Conservation (phyloP, 2,329 filamentous ascomycete species). For the Cryphonectria japonica region DNA sequence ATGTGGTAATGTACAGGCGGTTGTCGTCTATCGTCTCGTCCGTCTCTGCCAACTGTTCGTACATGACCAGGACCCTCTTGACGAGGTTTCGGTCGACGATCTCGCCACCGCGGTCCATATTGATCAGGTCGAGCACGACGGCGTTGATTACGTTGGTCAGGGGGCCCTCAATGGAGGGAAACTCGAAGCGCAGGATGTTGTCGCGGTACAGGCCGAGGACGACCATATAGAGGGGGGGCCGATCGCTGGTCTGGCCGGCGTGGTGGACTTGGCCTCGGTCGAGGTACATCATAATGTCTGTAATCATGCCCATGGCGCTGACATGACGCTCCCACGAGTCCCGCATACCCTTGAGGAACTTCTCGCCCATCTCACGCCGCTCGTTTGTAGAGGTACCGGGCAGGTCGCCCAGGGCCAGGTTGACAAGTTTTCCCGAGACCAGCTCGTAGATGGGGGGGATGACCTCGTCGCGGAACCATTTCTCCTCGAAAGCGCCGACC, state of each 20-base stretch:
- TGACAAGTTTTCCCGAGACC: conserved; percentile 70
- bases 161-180: conserved; percentile 45
- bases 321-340: conserved; percentile 88
- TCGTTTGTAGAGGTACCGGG: conserved; percentile 72
- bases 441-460: conserved; percentile 70
- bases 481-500: conserved; percentile 79
- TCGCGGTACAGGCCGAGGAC: conserved; percentile 90
- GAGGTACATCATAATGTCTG: conserved; percentile 97
- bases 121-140: conserved; percentile 86
- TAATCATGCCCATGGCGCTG: conserved; percentile 93
- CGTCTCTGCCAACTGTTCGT: conserved; percentile 84
- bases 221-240: conserved; percentile 79
- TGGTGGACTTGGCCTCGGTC: conserved; percentile 74
- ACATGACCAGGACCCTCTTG: conserved; percentile 84
- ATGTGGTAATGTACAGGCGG: conserved; percentile 81
- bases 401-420: conserved; percentile 59
- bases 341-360: conserved; percentile 76
- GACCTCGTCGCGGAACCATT: conserved; percentile 78
- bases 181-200: conserved; percentile 66
- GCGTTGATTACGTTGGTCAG: conserved; percentile 77
- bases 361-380: conserved; percentile 78
- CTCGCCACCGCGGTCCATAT: conserved; percentile 89
- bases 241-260: conserved; percentile 59
- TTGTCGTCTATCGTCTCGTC: conserved; percentile 76
- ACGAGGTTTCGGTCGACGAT: conserved; percentile 83